Percentiles rank a stretch among this genome's conserved stretches.
Evolutionary conservation across 768 basidiomycete genomes (phyloP).

Genomic region (Mycena albidolilacea): DNA sequence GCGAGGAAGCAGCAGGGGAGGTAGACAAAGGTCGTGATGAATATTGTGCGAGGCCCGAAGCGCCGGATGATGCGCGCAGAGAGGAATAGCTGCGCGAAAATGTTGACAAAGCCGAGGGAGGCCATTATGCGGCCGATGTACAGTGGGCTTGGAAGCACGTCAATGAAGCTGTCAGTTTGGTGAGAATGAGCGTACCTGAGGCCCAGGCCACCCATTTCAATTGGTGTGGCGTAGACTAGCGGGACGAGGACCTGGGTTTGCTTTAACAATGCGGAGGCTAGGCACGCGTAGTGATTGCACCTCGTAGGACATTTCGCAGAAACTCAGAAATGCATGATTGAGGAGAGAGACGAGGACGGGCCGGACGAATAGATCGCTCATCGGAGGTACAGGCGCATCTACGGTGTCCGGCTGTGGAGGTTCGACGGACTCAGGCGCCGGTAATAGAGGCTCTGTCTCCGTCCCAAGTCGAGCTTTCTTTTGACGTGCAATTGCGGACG

Average conservation of each 20-base stretch:
- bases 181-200: slow-evolving; percentile 42
- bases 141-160: slow-evolving; percentile 48
- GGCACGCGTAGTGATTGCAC: not conserved
- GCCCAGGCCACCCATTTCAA: slow-evolving; percentile 65
- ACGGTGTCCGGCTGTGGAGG: too few species aligned
- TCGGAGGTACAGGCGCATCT: slow-evolving; percentile 8
- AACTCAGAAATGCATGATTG: slow-evolving; percentile 28
- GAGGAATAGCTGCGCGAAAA: slow-evolving; percentile 54
- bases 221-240: slow-evolving; percentile 58
- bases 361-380: slow-evolving; percentile 29
- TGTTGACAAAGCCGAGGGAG: slow-evolving; percentile 60
- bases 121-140: slow-evolving; percentile 66
- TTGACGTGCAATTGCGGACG: slow-evolving; percentile 20
- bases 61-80: slow-evolving; percentile 21
- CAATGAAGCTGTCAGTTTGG: not conserved
- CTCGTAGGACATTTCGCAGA: slow-evolving; percentile 32
- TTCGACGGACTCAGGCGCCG: too few species aligned
- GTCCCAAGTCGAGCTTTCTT: slow-evolving; percentile 37
- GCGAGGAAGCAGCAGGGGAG: slow-evolving; percentile 29
- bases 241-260: slow-evolving; percentile 28
- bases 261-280: not conserved
- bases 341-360: slow-evolving; percentile 29
- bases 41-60: slow-evolving; percentile 36
- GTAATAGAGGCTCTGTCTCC: slow-evolving; percentile 28
- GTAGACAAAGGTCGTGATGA: slow-evolving; percentile 33